Evolutionary conservation across 257 asterid genomes (phyloP), one percentile per base, ranked within the genome.

Genomic region (Lycium ferocissimum): DNA sequence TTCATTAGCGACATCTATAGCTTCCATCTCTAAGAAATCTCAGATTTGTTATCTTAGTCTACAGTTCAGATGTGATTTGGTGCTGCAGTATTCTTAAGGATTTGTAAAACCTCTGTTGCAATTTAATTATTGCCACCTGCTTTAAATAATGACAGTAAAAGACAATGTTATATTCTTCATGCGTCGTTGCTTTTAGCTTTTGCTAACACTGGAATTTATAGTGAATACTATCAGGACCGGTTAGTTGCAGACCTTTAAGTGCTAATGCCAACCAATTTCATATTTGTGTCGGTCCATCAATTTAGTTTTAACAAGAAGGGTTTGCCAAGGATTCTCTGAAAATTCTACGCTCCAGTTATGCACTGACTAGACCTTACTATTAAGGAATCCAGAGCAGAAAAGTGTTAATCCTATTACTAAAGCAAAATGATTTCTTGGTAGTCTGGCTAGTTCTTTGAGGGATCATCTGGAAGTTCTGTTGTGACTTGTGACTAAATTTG

Each of bases 361-460:
- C 63, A 26, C 63, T 26, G 63, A 76, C 18, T 13, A 57, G 62
- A 22, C 82, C 82, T 26, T 7, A 51, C 20, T 1, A 9, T 13
- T 26, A 51, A 20, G 81, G 13, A 76, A 51, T 49, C 63, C 13
- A 26, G 26, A 26, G 58, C 63, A 76, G 82, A 26, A 49, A 76
- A 51, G 61, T 76, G 26, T 14, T 76, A 15, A 12, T 38, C 75
- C 49, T 67, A 75, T 51, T 53, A 7, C 63, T 51, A 26, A 76
- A 76, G 26, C 63, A 22, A 13, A 49, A 76, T 51, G 63, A 76
- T 22, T 76, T 51, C 43, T 76, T 4, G 43, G 63, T 22, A 76
- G 45, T 76, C 3, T 26, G 63, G 47, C 26, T 76, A 75, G 61
- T 49, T 47, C 81, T 75, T 75, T 75, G 45, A 75, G 62, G 81